These are phyloP conservation scores for Aspergillus sclerotialis DNA, from an alignment of 2,329 filamentous ascomycete genomes.

Conservation along the genomic window DNA sequence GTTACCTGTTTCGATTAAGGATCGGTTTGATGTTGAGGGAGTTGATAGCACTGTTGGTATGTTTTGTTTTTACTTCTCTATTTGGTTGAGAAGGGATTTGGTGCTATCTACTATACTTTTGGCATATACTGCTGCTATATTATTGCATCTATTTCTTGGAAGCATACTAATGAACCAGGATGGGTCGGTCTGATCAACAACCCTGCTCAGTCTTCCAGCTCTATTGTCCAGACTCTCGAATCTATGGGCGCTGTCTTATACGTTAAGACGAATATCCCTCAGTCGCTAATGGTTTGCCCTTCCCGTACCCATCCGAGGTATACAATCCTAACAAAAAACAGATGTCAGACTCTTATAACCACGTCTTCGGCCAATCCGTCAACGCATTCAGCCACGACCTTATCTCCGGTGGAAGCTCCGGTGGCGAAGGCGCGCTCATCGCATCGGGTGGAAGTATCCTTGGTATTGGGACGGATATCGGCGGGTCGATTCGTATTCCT, in stretches of 20 bases:
- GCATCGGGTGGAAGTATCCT: slow-evolving; percentile 43
- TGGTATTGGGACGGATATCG: slow-evolving; percentile 50
- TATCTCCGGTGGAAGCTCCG: slow-evolving; percentile 47
- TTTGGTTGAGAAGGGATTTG: too few relatives aligned
- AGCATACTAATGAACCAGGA: slow-evolving; percentile 30
- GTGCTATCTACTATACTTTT: too few relatives aligned
- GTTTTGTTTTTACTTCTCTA: slow-evolving; percentile 1
- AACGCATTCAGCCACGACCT: slow-evolving; percentile 43
- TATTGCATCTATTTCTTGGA: too few relatives aligned
- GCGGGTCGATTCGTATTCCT: slow-evolving; percentile 48
- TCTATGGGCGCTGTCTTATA: slow-evolving; percentile 44
- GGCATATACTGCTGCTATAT: too few relatives aligned
- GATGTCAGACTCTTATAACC: slow-evolving; percentile 46
- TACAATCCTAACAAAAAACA: slow-evolving; percentile 1
- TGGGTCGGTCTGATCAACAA: slow-evolving; percentile 32
- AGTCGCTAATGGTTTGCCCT: slow-evolving; percentile 36
- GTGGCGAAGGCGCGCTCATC: slow-evolving; percentile 48
- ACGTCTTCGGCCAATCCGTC: slow-evolving; percentile 42
- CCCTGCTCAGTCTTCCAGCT: slow-evolving; percentile 17
- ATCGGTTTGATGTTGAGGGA: slow-evolving; percentile 53
- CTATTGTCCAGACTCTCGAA: slow-evolving; percentile 20
- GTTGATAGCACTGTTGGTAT: slow-evolving; percentile 20
- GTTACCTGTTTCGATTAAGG: slow-evolving; percentile 55
- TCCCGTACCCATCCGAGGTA: background rate
- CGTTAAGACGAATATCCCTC: slow-evolving; percentile 48